Evolutionary conservation across 2,329 filamentous ascomycete genomes (phyloP).

Genomic region (Fonsecaea multimorphosa): DNA sequence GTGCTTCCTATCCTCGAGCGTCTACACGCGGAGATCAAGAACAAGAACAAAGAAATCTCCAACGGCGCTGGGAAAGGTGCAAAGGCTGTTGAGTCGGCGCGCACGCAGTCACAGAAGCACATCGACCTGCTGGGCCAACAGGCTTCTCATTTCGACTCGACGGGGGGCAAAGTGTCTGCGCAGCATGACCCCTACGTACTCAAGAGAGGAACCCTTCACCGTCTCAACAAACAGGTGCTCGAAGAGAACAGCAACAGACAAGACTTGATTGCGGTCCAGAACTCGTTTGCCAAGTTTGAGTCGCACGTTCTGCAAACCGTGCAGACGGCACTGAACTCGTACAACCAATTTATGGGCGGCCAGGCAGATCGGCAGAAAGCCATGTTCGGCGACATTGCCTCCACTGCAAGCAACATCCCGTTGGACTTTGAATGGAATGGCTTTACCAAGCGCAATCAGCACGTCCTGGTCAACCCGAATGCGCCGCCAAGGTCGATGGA

Average conservation of each 20-base stretch:
- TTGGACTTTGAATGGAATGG: constrained; percentile 90
- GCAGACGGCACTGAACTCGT: constrained; percentile 80
- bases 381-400: constrained; percentile 83
- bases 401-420: constrained; percentile 75
- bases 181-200: constrained; percentile 87
- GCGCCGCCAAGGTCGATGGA: constrained; percentile 75
- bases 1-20: constrained; percentile 89
- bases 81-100: constrained; percentile 90
- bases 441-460: constrained; percentile 74
- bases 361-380: constrained; percentile 82
- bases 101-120: constrained; percentile 86
- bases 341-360: constrained; percentile 78
- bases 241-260: constrained; percentile 94
- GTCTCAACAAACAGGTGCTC: constrained; percentile 85
- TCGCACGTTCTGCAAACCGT: constrained; percentile 81
- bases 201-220: constrained; percentile 78
- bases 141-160: constrained; percentile 77
- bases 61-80: constrained; percentile 80
- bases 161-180: constrained; percentile 72
- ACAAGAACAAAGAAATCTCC: constrained; percentile 87
- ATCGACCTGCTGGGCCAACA: constrained; percentile 92
- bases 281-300: constrained; percentile 87
- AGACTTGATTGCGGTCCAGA: constrained; percentile 89
- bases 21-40: constrained; percentile 94
- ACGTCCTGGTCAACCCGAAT: constrained; percentile 77